These are phyloP conservation scores for Tulasnella sp. DNA, from an alignment of 768 basidiomycete species.

Conservation along the genomic window DNA sequence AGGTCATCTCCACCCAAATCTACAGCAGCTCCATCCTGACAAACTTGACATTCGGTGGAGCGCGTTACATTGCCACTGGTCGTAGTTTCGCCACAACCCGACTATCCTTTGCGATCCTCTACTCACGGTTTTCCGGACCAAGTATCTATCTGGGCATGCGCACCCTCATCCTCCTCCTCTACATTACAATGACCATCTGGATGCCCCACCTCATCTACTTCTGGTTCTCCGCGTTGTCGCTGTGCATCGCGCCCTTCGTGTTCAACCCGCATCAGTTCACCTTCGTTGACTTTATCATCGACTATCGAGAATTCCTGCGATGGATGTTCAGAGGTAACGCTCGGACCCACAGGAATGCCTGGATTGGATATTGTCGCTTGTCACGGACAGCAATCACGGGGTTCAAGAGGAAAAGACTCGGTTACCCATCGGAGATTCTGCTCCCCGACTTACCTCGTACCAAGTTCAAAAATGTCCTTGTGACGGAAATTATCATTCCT, in stretches of 20 bases:
- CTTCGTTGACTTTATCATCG: conserved; percentile 92
- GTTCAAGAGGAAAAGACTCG: conserved; percentile 98
- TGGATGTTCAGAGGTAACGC: conserved; percentile 99
- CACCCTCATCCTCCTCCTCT: conserved; percentile 84
- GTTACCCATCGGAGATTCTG: conserved; percentile 94
- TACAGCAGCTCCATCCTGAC: conserved; percentile 96
- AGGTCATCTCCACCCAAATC: conserved; percentile 97
- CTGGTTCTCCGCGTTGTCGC: conserved; percentile 88
- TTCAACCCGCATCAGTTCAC: conserved; percentile 99
- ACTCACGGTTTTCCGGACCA: conserved; percentile 97
- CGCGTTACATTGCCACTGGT: conserved; percentile 96
- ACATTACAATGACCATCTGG: conserved; percentile 88
- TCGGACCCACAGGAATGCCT: conserved; percentile 91
- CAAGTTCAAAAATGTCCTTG: conserved; percentile 80
- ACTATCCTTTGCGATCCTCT: conserved; percentile 89
- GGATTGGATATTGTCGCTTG: conserved; percentile 98
- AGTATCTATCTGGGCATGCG: conserved; percentile 97
- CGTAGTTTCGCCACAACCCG: conserved; percentile 97
- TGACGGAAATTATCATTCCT: conserved; percentile 82
- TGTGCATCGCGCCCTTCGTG: conserved; percentile 93
- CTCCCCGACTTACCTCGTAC: conserved; percentile 92
- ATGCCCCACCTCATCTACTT: conserved; percentile 93
- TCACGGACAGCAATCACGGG: conserved; percentile 98
- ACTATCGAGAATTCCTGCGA: conserved; percentile 91
- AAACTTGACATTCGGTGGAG: conserved; percentile 96